Evolutionary conservation across 2,329 filamentous ascomycete genomes (phyloP).

Genomic region (Didymella arachidicola): DNA sequence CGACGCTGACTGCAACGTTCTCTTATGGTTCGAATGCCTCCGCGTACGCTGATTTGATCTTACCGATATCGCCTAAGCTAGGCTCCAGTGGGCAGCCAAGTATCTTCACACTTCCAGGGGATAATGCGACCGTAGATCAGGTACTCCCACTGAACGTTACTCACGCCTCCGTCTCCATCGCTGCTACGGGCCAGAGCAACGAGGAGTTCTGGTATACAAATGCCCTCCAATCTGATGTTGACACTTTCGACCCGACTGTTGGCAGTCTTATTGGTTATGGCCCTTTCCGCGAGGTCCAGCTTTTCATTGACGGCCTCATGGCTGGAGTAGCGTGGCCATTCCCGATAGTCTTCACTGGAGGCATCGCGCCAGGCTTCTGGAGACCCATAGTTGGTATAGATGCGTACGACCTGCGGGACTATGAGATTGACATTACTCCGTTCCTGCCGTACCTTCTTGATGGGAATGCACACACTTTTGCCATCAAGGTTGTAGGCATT

Average conservation of each 20-base stretch:
- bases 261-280: background rate
- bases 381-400: background rate
- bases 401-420: background rate
- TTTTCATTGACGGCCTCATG: background rate
- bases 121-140: background rate
- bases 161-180: background rate
- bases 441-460: background rate
- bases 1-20: background rate
- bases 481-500: slow-evolving; percentile 2
- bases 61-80: background rate
- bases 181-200: background rate
- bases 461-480: background rate
- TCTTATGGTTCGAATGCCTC: background rate
- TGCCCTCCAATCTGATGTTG: background rate
- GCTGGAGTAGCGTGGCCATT: background rate
- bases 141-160: background rate
- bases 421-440: background rate
- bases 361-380: background rate
- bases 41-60: background rate
- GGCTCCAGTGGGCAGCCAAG: background rate
- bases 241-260: background rate
- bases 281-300: background rate
- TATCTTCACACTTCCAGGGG: background rate
- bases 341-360: background rate
- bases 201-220: slow-evolving; percentile 1